phyloP scores from a whole-genome alignment of 2,329 filamentous ascomycete species.

The Ophiocordyceps camponoti-floridani region DNA sequence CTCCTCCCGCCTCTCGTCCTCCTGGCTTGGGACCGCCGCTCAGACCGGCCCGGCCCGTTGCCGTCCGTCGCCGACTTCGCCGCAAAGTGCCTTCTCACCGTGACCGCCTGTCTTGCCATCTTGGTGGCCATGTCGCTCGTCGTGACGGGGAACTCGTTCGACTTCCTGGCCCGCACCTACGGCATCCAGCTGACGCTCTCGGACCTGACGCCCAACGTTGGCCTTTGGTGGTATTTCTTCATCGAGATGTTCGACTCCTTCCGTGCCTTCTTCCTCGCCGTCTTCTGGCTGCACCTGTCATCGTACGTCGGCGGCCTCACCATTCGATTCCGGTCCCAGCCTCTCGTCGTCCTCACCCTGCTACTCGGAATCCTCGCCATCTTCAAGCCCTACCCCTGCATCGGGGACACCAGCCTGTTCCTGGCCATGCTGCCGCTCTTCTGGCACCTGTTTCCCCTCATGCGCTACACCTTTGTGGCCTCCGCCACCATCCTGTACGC shows the following conservation, averaged over 20 bases:
- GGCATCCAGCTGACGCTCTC: slow-evolving; percentile 81
- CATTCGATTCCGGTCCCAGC: slow-evolving; percentile 67
- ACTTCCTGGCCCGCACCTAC: slow-evolving; percentile 79
- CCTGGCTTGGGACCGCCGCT: slow-evolving; percentile 56
- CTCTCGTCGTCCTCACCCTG: slow-evolving; percentile 69
- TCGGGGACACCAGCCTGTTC: slow-evolving; percentile 77
- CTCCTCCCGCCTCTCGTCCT: slow-evolving; percentile 69
- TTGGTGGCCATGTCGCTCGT: slow-evolving; percentile 57
- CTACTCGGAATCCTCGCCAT: slow-evolving; percentile 80
- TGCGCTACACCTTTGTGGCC: slow-evolving; percentile 84
- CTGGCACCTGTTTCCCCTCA: slow-evolving; percentile 80
- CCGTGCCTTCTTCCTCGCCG: slow-evolving; percentile 86
- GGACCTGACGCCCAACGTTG: slow-evolving; percentile 86
- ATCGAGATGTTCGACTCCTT: slow-evolving; percentile 99
- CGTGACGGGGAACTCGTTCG: slow-evolving; percentile 63
- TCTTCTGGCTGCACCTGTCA: slow-evolving; percentile 92
- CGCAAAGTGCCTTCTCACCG: slow-evolving; percentile 29
- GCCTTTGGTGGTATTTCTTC: slow-evolving; percentile 99
- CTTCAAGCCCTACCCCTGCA: slow-evolving; percentile 93
- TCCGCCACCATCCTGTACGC: slow-evolving; percentile 73
- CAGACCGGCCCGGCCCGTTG: slow-evolving; percentile 11
- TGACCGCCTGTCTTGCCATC: slow-evolving; percentile 34
- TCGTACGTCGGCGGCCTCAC: slow-evolving; percentile 79
- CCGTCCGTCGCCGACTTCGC: slow-evolving; percentile 31
- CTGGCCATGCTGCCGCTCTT: slow-evolving; percentile 70